Evolutionary conservation across 2,329 filamentous ascomycete species (phyloP), one percentile per base, ranked within the genome.

Genomic region (Venturia asperata): DNA sequence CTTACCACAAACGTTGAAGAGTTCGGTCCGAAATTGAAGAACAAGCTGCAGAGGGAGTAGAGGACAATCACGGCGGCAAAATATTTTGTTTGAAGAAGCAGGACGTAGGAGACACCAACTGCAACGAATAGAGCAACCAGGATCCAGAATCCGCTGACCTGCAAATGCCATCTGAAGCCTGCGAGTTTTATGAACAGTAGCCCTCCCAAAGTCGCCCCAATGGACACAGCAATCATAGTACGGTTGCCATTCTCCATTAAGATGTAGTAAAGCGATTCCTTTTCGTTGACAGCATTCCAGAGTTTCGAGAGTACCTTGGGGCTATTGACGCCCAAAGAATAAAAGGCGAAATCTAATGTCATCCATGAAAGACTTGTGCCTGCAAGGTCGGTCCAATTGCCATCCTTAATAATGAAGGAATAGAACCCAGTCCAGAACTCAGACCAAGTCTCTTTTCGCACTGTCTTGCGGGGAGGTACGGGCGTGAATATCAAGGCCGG

Each of bases 341-440:
- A 76, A 63, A 68, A 76, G 15, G 74, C 74, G 49, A 75, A 74
- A 61, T 76, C 74, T 1, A 76, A 67, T 62, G 75, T 72, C 3
- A 74, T 67, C 74, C 74, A 76, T 21, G 71, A 69, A 9, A 75
- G 64, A 1, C 74, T 75, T 1, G 74, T 75, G n/a, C 74, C 74
- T 15, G 74, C 67, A 0, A 76, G 70, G 60, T 75, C 74, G 63
- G 72, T 71, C 72, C 74, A 76, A 67, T 76, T 76, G 10, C 73
- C 72, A 62, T 76, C 71, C 0, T 49, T 62, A 49, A 75, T 70
- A 65, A 76, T 75, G 66, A 72, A 76, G 9, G 70, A 62, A 64
- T 72, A 73, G 43, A 73, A 63, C 9, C 64, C 64, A 9, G 19
- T 41, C 27, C 30, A 56, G 17, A 39, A 66, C 19, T 66, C 64